phyloP scores from a whole-genome alignment of 2,329 filamentous ascomycete genomes.

The Metarhizium robertsii region DNA sequence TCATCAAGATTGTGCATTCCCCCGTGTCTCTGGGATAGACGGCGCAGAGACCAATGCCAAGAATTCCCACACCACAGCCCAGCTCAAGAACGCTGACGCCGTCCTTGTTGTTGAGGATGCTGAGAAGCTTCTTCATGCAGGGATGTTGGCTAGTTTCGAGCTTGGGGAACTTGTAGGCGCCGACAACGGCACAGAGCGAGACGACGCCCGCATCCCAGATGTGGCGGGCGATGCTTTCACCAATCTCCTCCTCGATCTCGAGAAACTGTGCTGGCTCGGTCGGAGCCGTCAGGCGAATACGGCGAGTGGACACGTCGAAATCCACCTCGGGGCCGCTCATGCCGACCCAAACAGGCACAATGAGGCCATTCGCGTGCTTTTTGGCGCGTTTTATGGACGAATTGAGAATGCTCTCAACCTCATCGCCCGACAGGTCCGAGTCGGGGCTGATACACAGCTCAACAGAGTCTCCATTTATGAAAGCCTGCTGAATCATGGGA shows the following conservation, averaged over 20 bases:
- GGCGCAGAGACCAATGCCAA: constrained; percentile 40
- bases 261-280: constrained; percentile 18
- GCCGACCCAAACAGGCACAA: constrained; percentile 34
- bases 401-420: constrained; percentile 16
- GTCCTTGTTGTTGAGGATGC: constrained; percentile 16
- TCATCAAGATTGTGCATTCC: constrained; percentile 36
- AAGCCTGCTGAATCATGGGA: constrained; percentile 14
- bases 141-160: constrained; percentile 15
- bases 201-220: constrained; percentile 50
- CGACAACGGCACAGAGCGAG: constrained; percentile 25
- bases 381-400: constrained; percentile 11
- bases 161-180: constrained; percentile 17
- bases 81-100: constrained; percentile 41
- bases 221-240: constrained; percentile 50
- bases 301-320: constrained; percentile 18
- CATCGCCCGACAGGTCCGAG: constrained; percentile 16
- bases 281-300: constrained; percentile 17
- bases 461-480: constrained; percentile 15
- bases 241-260: constrained; percentile 45
- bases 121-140: constrained; percentile 21
- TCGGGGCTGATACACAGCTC: constrained; percentile 18
- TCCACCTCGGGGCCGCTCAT: constrained; percentile 17
- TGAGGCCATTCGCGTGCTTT: constrained; percentile 22
- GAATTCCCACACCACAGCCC: constrained; percentile 46
- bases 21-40: constrained; percentile 17